A percentile compares a stretch with the other conserved stretches of the same genome.
phyloP scores from a whole-genome alignment of 371 early-diverging fungal genomes.

The Circinella umbellata region DNA sequence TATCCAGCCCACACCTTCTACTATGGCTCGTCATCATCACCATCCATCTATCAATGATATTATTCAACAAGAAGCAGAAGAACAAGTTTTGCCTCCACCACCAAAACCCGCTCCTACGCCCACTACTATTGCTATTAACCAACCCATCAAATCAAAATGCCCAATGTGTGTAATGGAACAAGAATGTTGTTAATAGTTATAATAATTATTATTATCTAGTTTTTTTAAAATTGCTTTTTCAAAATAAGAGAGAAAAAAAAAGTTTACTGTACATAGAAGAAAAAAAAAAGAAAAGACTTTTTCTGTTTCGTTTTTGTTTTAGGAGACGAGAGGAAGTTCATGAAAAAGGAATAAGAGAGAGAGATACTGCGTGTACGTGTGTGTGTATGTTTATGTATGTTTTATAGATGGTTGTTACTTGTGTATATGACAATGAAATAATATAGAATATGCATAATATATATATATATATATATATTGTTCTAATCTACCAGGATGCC shows the following conservation, averaged over 20 bases:
- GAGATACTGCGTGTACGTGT: neutral
- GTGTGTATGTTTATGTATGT: neutral
- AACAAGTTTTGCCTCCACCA: neutral
- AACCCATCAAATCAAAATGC: constrained; percentile 1
- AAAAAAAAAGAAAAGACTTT: neutral
- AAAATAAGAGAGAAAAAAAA: neutral
- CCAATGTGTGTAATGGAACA: constrained; percentile 1
- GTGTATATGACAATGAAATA: too few species aligned
- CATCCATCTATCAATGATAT: too few species aligned
- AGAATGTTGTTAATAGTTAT: neutral
- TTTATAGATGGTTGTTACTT: too few species aligned
- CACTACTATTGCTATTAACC: neutral
- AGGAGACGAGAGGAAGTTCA: neutral
- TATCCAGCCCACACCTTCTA: neutral
- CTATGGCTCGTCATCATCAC: too few species aligned
- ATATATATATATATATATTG: neutral
- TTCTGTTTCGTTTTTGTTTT: neutral
- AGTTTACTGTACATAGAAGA: constrained; percentile 5
- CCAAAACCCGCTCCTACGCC: neutral
- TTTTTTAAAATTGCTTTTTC: neutral
- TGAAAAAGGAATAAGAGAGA: neutral
- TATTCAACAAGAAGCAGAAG: neutral
- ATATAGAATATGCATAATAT: neutral
- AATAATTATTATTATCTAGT: neutral
- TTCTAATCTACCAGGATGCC: constrained; percentile 72